phyloP scores from a whole-genome alignment of 2,329 filamentous ascomycete genomes.

The Aureobasidium sp. region DNA sequence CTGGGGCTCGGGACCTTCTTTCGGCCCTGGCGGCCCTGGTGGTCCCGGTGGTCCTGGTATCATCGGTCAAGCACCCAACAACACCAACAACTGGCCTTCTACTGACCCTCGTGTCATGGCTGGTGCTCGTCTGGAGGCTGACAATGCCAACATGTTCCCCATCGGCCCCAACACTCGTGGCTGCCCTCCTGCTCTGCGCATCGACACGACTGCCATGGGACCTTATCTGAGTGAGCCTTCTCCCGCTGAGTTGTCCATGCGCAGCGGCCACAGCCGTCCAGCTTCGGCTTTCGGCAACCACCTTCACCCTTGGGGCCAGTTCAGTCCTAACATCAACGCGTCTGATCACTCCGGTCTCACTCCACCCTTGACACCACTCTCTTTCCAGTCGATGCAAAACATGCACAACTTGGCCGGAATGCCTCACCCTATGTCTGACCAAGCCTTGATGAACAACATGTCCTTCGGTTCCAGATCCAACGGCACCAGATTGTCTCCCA shows the following conservation, averaged over 20 bases:
- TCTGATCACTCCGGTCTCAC: slow-evolving; percentile 17
- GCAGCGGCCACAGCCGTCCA: slow-evolving; percentile 22
- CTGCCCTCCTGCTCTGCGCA: not conserved
- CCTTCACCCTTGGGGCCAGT: slow-evolving; percentile 24
- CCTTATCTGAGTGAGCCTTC: slow-evolving; percentile 10
- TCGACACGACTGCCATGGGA: not conserved
- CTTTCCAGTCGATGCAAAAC: slow-evolving; percentile 18
- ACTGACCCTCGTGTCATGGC: not conserved
- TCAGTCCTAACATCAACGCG: not conserved
- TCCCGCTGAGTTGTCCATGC: not conserved
- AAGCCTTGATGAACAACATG: not conserved
- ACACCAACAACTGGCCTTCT: not conserved
- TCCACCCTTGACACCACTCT: slow-evolving; percentile 22
- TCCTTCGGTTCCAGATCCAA: slow-evolving; percentile 25
- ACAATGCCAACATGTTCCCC: slow-evolving; percentile 6
- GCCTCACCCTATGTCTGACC: slow-evolving; percentile 16
- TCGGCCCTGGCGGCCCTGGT: not conserved
- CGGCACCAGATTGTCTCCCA: slow-evolving; percentile 36
- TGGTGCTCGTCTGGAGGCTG: not conserved
- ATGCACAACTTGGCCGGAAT: slow-evolving; percentile 6
- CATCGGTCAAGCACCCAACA: slow-evolving; percentile 11
- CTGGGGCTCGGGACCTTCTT: not conserved
- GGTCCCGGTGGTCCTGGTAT: slow-evolving; percentile 10
- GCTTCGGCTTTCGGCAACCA: slow-evolving; percentile 26
- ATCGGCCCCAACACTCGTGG: not conserved